Evolutionary conservation across 2,329 filamentous ascomycete genomes (phyloP), one percentile per base, ranked within the genome.

Genomic region (Mariannaea sp.): DNA sequence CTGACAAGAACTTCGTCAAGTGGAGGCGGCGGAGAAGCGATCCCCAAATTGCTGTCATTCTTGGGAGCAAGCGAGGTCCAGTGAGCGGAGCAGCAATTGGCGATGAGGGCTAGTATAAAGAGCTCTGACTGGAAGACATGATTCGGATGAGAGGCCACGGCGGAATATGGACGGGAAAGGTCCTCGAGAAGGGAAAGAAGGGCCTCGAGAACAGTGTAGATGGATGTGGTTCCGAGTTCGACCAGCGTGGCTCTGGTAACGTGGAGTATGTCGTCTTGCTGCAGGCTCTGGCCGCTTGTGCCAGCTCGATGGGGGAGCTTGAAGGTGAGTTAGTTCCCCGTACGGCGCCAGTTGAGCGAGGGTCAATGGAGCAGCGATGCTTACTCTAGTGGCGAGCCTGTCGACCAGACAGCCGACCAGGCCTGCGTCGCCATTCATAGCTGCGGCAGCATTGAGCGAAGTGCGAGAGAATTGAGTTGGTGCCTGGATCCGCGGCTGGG

Each of bases 221-320:
- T 78, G 26, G 77, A 79, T 30, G 76, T 75, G 36, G 75, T 73
- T 69, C 84, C 85, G 62, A 87, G 75, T 61, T 83, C 80, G 57
- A 87, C 74, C 44, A 88, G 76, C 5, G 83, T 86, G 20, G 80
- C 77, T 64, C 83, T 80, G 16, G 84, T 86, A 50, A 84, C 81
- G 53, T 77, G 73, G 45, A 84, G 77, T 55, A 87, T 76, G 44
- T 86, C 82, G 71, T 88, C 85, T 65, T 83, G 79, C 52, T 76
- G 73, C 56, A 86, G 77, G 60, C 82, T 80, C 63, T 81, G 77
- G 59, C 76, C 75, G 53, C 77, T 77, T 53, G 78, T 81, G 64
- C 84, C 83, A 50, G 83, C 85, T 59, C 82, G 79, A 72, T 87
- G 83, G 50, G 84, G 84, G 50, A 87, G 80, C 84, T 86, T 56